Percentiles rank a stretch among this genome's conserved stretches.
phyloP scores from a whole-genome alignment of 495 filamentous ascomycete genomes.

The Podospora appendiculata region DNA sequence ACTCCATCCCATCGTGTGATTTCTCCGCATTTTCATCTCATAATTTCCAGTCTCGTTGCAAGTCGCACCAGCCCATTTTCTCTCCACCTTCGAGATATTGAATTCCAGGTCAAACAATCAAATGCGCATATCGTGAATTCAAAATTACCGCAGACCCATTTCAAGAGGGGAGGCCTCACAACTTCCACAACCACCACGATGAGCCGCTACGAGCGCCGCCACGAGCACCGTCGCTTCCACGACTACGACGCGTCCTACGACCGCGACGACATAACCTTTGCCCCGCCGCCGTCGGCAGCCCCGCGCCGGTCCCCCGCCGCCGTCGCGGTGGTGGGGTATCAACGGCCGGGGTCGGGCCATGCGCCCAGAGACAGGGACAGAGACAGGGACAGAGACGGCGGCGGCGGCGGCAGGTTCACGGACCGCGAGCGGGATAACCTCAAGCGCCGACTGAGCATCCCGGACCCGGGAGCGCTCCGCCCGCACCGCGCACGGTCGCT shows the following conservation, averaged over 20 bases:
- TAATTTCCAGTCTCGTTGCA: too few species aligned
- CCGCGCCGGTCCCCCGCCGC: neutral
- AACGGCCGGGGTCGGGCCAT: neutral
- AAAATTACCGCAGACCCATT: too few species aligned
- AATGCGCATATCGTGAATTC: too few species aligned
- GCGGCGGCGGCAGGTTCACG: neutral
- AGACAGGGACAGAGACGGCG: neutral
- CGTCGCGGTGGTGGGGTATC: neutral
- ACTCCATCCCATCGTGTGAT: too few species aligned
- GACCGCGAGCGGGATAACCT: slow-evolving; percentile 7
- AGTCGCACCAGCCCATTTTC: too few species aligned
- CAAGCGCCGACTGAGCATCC: slow-evolving; percentile 2
- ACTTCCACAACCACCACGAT: slow-evolving; percentile 2
- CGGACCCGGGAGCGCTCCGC: neutral
- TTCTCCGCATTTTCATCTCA: too few species aligned
- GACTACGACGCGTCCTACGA: neutral
- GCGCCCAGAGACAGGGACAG: neutral
- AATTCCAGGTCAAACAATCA: too few species aligned
- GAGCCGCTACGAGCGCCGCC: neutral
- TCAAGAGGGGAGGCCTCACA: too few species aligned
- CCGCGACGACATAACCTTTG: neutral
- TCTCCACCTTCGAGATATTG: too few species aligned
- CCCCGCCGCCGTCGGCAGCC: neutral
- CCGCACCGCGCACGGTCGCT: slow-evolving; percentile 5
- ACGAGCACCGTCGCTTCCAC: neutral